phyloP scores from a whole-genome alignment of 768 basidiomycete genomes.

The Panaeolus cyanescens region DNA sequence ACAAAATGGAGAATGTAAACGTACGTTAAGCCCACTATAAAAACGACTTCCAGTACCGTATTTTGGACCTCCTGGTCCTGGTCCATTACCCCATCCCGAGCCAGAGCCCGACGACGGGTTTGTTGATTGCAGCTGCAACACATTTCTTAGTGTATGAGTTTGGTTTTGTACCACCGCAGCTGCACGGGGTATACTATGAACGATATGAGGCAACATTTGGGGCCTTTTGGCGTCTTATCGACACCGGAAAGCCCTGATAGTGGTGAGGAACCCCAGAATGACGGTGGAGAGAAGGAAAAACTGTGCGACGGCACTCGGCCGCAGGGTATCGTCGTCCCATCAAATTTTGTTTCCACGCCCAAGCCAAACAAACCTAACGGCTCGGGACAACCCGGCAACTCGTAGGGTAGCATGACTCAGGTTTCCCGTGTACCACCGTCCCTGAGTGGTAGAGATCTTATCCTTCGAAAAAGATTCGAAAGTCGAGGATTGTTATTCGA shows the following conservation, averaged over 20 bases:
- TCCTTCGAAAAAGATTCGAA: neutral
- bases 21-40: constrained; percentile 66
- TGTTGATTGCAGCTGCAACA: constrained; percentile 66
- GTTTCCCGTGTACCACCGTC: neutral
- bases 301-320: neutral
- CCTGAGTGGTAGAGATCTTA: neutral
- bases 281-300: constrained; percentile 4
- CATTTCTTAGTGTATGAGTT: constrained; percentile 72
- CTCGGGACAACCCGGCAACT: neutral
- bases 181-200: constrained; percentile 76
- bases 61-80: constrained; percentile 74
- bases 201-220: constrained; percentile 74
- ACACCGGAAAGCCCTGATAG: constrained; percentile 10
- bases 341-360: neutral
- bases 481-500: neutral
- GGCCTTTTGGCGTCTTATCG: constrained; percentile 15
- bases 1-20: constrained; percentile 6
- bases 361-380: neutral
- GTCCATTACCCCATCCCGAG: constrained; percentile 52
- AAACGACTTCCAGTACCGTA: constrained; percentile 73
- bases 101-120: constrained; percentile 44
- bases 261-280: constrained; percentile 2
- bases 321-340: neutral
- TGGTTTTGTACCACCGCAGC: constrained; percentile 78
- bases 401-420: neutral